Evolutionary conservation across 495 filamentous ascomycete genomes (phyloP).

Genomic region (Penicillium daleae): DNA sequence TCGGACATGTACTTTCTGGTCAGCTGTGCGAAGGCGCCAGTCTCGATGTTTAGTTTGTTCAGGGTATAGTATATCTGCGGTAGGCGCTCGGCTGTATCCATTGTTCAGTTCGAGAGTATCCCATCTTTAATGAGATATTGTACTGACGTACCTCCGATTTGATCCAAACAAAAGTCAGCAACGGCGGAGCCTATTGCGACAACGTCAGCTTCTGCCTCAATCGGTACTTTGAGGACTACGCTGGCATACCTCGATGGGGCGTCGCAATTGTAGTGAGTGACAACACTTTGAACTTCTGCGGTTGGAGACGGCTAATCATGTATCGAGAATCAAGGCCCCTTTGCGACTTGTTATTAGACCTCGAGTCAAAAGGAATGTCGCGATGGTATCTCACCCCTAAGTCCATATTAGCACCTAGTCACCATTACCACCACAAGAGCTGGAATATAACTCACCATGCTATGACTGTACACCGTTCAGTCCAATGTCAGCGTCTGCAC

Average conservation of each 20-base stretch:
- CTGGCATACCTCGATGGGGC: constrained; percentile 71
- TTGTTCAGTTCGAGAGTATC: background rate
- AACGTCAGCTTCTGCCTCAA: constrained; percentile 6
- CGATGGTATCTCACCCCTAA: constrained; percentile 49
- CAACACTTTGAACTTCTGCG: constrained; percentile 68
- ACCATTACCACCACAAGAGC: background rate
- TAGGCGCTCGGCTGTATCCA: constrained; percentile 50
- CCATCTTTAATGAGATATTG: background rate
- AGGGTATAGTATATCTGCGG: constrained; percentile 72
- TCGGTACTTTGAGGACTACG: no score
- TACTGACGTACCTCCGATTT: constrained; percentile 57
- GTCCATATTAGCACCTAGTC: constrained; percentile 5
- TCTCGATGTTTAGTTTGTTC: constrained; percentile 69
- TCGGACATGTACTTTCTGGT: constrained; percentile 80
- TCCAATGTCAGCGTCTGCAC: constrained; percentile 14
- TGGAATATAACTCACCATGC: constrained; percentile 59
- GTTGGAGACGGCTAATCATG: constrained; percentile 82
- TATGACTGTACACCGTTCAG: constrained; percentile 55
- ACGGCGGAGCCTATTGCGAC: constrained; percentile 66
- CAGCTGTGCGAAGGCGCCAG: constrained; percentile 82
- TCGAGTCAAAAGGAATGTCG: background rate
- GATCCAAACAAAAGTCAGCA: constrained; percentile 79
- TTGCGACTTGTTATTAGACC: constrained; percentile 25
- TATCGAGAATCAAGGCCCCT: constrained; percentile 90
- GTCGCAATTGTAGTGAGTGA: constrained; percentile 88